These are phyloP conservation scores for Barnettozyma hawaiiensis DNA, from an alignment of 1,139 yeast genomes.

Conservation along the genomic window DNA sequence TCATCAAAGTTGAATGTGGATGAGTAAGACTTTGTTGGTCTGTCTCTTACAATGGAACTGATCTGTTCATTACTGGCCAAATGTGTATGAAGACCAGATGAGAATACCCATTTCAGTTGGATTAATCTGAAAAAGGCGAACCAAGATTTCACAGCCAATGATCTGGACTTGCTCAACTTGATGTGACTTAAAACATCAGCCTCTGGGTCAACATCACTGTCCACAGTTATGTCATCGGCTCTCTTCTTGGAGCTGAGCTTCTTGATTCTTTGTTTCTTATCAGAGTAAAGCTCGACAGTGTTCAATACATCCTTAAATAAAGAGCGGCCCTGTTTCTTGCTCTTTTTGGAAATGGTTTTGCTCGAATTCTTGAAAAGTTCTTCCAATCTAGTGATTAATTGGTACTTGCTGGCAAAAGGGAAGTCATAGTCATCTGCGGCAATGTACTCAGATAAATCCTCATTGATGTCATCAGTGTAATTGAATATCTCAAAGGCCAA, in stretches of 20 bases:
- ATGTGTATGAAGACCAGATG: conserved; percentile 61
- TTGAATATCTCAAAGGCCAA: conserved; percentile 54
- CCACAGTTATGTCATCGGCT: conserved; percentile 27
- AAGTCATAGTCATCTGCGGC: conserved; percentile 39
- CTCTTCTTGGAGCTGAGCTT: conserved; percentile 19
- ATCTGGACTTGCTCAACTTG: conserved; percentile 48
- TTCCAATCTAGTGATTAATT: conserved; percentile 40
- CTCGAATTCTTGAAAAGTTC: conserved; percentile 48
- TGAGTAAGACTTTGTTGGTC: conserved; percentile 11
- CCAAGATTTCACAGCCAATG: conserved; percentile 65
- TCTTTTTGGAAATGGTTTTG: conserved; percentile 55
- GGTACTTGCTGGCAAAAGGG: conserved; percentile 57
- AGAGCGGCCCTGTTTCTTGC: conserved; percentile 55
- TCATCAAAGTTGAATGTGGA: conserved; percentile 7
- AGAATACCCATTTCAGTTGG: conserved; percentile 66
- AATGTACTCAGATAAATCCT: conserved; percentile 33
- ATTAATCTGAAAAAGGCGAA: conserved; percentile 54
- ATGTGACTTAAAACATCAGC: conserved; percentile 46
- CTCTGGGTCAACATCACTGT: conserved; percentile 34
- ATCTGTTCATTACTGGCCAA: conserved; percentile 46
- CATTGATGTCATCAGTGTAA: conserved; percentile 36
- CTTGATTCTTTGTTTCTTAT: conserved; percentile 36
- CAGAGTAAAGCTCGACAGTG: conserved; percentile 43
- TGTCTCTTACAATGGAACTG: conserved; percentile 40
- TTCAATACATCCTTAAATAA: conserved; percentile 55